Percentiles rank a stretch among this genome's conserved stretches.
Evolutionary conservation across 1,139 yeast genomes (phyloP).

Genomic region (Williopsis jadinii): DNA sequence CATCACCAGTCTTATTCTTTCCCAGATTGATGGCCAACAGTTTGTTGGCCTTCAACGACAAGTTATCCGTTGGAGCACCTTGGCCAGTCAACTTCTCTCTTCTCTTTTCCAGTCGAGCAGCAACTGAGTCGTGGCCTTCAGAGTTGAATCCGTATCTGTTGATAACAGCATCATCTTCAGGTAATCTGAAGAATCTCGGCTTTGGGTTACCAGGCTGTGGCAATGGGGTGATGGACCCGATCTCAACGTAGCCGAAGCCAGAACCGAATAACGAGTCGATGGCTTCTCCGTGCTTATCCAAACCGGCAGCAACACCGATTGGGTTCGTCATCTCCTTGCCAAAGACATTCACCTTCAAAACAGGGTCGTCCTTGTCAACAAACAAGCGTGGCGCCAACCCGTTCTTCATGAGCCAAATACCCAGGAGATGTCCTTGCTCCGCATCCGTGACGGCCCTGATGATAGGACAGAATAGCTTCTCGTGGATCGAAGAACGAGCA

Average conservation of each 20-base stretch:
- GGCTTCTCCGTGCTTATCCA: constrained; percentile 94
- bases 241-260: constrained; percentile 88
- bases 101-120: constrained; percentile 58
- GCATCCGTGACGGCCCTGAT: constrained; percentile 70
- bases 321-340: constrained; percentile 65
- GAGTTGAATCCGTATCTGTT: constrained; percentile 95
- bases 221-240: constrained; percentile 88
- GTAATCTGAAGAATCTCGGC: constrained; percentile 85
- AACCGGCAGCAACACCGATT: constrained; percentile 91
- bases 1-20: constrained; percentile 88
- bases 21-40: constrained; percentile 82
- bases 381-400: constrained; percentile 61
- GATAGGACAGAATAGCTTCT: constrained; percentile 71
- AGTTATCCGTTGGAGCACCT: constrained; percentile 30
- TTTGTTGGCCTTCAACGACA: constrained; percentile 58
- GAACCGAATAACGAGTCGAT: constrained; percentile 69
- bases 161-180: constrained; percentile 82
- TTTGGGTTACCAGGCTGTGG: constrained; percentile 92
- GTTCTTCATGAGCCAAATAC: constrained; percentile 60
- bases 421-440: constrained; percentile 76
- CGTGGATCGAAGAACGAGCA: constrained; percentile 78
- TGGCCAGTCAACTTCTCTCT: constrained; percentile 26
- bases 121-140: constrained; percentile 72
- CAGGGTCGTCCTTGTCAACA: constrained; percentile 47
- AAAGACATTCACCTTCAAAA: constrained; percentile 55